These are phyloP conservation scores for Marchantia polymorpha DNA, from an alignment of 225 moss, liverwort and hornwort genomes.

Conservation along the genomic window DNA sequence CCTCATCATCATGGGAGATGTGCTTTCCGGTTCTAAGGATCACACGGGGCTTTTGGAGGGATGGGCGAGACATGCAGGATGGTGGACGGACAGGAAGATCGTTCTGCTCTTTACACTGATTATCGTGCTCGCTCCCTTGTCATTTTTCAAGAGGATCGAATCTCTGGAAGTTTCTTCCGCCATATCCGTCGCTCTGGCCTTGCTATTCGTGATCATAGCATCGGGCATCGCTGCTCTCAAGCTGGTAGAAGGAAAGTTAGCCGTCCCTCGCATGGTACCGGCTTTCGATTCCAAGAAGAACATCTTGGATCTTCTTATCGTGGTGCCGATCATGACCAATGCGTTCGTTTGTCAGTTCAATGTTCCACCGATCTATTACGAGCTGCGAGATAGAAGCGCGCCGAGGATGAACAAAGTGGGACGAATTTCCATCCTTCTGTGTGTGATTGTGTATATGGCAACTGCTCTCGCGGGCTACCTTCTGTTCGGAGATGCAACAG, in stretches of 20 bases:
- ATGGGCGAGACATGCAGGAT: conserved; percentile 53
- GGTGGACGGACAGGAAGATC: conserved; percentile 68
- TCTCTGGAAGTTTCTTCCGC: conserved; percentile 79
- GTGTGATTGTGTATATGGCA: conserved; percentile 67
- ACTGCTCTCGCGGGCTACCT: conserved; percentile 84
- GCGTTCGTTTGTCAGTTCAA: conserved; percentile 95
- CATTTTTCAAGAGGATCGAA: conserved; percentile 61
- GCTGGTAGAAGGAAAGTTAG: conserved; percentile 56
- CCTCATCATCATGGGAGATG: conserved; percentile 88
- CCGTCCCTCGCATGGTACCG: conserved; percentile 60
- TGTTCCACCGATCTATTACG: conserved; percentile 77
- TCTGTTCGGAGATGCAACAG: conserved; percentile 82
- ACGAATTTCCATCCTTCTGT: conserved; percentile 62
- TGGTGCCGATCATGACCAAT: conserved; percentile 91
- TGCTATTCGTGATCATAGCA: conserved; percentile 66
- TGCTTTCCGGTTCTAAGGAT: conserved; percentile 74
- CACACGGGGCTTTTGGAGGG: conserved; percentile 70
- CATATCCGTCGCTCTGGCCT: conserved; percentile 63
- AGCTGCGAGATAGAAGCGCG: conserved; percentile 67
- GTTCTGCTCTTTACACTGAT: conserved; percentile 49
- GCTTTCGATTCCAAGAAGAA: conserved; percentile 58
- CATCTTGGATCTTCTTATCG: conserved; percentile 69
- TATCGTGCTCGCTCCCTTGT: conserved; percentile 59
- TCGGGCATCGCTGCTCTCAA: conserved; percentile 63
- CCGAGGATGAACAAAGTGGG: conserved; percentile 77